A percentile compares a stretch with the other conserved stretches of the same genome.
phyloP scores from a whole-genome alignment of 148 eudicot species.

The Camellia sinensis region DNA sequence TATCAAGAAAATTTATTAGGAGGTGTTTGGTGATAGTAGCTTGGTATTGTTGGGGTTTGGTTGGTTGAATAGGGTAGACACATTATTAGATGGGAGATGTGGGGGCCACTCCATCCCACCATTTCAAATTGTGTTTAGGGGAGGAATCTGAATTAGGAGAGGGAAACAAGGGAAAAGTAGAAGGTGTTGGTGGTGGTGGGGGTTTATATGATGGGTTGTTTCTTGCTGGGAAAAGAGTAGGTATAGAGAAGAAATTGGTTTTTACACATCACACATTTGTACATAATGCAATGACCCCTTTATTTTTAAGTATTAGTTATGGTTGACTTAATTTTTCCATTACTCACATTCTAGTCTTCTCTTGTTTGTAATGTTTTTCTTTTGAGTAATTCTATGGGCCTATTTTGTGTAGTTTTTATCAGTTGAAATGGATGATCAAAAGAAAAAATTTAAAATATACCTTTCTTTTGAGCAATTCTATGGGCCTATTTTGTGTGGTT shows the following conservation, averaged over 20 bases:
- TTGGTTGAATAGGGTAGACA: slow-evolving; percentile 27
- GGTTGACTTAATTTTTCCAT: slow-evolving; percentile 14
- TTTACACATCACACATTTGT: slow-evolving; percentile 10
- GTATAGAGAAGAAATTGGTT: slow-evolving; percentile 1
- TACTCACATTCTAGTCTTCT: neutral
- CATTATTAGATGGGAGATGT: slow-evolving; percentile 11
- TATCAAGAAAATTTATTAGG: slow-evolving; percentile 9
- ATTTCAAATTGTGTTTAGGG: slow-evolving; percentile 16
- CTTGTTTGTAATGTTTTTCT: neutral
- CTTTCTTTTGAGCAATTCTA: no score
- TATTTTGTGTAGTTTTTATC: no score
- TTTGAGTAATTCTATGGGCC: no score
- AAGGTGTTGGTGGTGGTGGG: slow-evolving; percentile 7
- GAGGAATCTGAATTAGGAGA: slow-evolving; percentile 21
- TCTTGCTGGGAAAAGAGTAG: neutral
- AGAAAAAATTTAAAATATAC: no score
- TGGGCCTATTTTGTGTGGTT: no score
- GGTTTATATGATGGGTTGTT: neutral
- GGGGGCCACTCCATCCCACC: slow-evolving; percentile 11
- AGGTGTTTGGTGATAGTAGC: slow-evolving; percentile 37
- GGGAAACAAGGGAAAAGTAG: neutral
- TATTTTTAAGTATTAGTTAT: neutral
- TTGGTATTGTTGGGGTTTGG: slow-evolving; percentile 20
- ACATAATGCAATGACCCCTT: neutral
- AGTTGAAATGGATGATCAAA: no score